Base-by-base conservation (phyloP, 1,284 basidiomycete species). In the Crepidotus sp. region DNA sequence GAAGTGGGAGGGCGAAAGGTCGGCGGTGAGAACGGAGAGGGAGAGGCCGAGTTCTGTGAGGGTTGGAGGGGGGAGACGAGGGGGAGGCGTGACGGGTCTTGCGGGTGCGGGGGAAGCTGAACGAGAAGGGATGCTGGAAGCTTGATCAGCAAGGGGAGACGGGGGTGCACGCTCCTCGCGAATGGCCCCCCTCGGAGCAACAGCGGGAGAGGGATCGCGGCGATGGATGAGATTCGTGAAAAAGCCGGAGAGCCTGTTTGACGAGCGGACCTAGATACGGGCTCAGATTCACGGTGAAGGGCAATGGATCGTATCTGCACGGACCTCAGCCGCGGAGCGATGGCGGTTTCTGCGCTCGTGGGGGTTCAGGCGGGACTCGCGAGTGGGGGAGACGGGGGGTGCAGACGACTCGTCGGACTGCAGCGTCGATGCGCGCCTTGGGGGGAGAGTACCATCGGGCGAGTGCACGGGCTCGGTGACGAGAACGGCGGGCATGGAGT, bases 171-270 rank as follows among this genome's bases (percentile, higher is more conserved):
- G 45, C 26, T 59, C 61, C 46, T 62, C 61, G 40, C 60, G 61
- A 34, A 61, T 59, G 33, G 54, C 40, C 41, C 47, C 56, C n/a
- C 62, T 57, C 10, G 61, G 42, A 13, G 57, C 48, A 4, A 60
- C 45, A 2, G 54, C 55, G 30, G 66, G 55, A 3, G 59, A 52
- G 30, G 59, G 61, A 40, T 85, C 83, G 40, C 83, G 73, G 39
- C 83, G 74, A 57, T 83, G 77, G 6, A 88, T 83, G 44, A 88
- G 69, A 56, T 75, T 77, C n/a, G 76, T 80, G 59, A 88, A 77
- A 62, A 88, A 87, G 17, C 84, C 85, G 32, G 84, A 88, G 33
- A 88, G 68, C 21, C 85, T 73, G 59, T 79, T 84, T 22, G 79
- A 70, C 25, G 80, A 64, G 47, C 83, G 78, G 48, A 62, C 60